Conservation (phyloP, 805 yeast species). For the Yamadazyma takamatsuzukensis region DNA sequence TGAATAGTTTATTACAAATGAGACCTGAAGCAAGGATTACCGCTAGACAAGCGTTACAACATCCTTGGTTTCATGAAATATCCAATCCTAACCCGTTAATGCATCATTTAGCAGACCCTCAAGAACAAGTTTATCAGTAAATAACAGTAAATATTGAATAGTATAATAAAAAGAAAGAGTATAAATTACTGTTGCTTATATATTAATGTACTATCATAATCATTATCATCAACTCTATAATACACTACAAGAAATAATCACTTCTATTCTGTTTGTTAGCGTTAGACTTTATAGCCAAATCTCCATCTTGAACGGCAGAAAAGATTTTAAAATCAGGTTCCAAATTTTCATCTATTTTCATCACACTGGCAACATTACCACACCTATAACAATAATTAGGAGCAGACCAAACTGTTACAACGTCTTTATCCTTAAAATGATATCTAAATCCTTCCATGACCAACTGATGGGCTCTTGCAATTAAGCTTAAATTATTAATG, state of each 20-base stretch:
- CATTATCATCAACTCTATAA: too few species aligned
- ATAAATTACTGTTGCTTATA: too few species aligned
- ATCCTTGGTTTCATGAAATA: slow-evolving; percentile 81
- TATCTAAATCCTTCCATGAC: slow-evolving; percentile 98
- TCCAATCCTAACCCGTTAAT: slow-evolving; percentile 38
- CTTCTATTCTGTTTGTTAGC: slow-evolving; percentile 41
- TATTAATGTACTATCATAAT: slow-evolving; percentile 1
- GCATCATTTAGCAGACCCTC: slow-evolving; percentile 31
- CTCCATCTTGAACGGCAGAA: slow-evolving; percentile 91
- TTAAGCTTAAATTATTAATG: slow-evolving; percentile 80
- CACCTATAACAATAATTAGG: slow-evolving; percentile 97
- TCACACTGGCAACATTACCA: slow-evolving; percentile 97
- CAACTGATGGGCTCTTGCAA: slow-evolving; percentile 95
- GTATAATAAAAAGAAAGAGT: too few species aligned
- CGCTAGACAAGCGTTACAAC: slow-evolving; percentile 59
- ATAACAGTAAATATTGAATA: too few species aligned
- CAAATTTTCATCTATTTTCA: slow-evolving; percentile 87
- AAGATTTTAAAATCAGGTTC: slow-evolving; percentile 91
- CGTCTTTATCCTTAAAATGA: slow-evolving; percentile 94
- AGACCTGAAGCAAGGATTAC: slow-evolving; percentile 59
- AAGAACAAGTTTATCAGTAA: too few species aligned
- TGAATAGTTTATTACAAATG: slow-evolving; percentile 57
- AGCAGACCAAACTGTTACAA: slow-evolving; percentile 97
- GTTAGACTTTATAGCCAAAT: slow-evolving; percentile 36
- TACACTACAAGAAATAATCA: slow-evolving; percentile 37